Conservation (phyloP, 371 early-diverging fungal genomes). For the Rhizopus stolonifer region DNA sequence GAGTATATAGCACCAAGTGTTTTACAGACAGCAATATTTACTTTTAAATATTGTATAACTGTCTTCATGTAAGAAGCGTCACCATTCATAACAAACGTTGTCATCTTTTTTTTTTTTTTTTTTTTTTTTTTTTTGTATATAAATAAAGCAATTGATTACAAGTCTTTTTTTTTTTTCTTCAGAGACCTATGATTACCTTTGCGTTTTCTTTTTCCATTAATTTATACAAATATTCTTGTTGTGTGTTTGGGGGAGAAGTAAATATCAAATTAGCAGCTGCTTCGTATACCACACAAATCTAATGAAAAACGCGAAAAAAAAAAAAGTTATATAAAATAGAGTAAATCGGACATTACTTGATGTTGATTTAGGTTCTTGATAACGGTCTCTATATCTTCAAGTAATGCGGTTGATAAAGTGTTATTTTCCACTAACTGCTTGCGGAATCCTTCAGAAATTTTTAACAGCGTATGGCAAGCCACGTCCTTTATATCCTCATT, state of each 20-base stretch:
- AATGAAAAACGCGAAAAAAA: slow-evolving; percentile 4
- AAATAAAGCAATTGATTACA: background rate
- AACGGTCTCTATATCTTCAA: slow-evolving; percentile 40
- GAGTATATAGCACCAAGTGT: slow-evolving; percentile 62
- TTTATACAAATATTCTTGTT: background rate
- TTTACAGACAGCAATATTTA: slow-evolving; percentile 83
- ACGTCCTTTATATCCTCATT: slow-evolving; percentile 98
- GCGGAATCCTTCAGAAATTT: slow-evolving; percentile 79
- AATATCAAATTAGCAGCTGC: slow-evolving; percentile 70
- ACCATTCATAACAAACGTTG: background rate
- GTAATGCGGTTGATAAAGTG: background rate
- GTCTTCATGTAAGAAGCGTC: background rate
- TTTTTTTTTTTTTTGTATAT: background rate
- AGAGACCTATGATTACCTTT: slow-evolving; percentile 3
- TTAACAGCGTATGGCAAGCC: slow-evolving; percentile 98
- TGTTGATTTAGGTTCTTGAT: slow-evolving; percentile 77
- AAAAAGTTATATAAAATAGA: background rate
- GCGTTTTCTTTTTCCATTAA: slow-evolving; percentile 15
- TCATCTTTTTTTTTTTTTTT: too few species aligned
- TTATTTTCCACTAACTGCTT: background rate
- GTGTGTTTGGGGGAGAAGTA: background rate
- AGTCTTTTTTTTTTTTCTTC: too few species aligned
- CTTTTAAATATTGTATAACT: slow-evolving; percentile 53
- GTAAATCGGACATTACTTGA: slow-evolving; percentile 54
- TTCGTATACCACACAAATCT: slow-evolving; percentile 88